These are phyloP conservation scores for Eudorina sp. DNA, from an alignment of 139 green algal species.

Conservation along the genomic window DNA sequence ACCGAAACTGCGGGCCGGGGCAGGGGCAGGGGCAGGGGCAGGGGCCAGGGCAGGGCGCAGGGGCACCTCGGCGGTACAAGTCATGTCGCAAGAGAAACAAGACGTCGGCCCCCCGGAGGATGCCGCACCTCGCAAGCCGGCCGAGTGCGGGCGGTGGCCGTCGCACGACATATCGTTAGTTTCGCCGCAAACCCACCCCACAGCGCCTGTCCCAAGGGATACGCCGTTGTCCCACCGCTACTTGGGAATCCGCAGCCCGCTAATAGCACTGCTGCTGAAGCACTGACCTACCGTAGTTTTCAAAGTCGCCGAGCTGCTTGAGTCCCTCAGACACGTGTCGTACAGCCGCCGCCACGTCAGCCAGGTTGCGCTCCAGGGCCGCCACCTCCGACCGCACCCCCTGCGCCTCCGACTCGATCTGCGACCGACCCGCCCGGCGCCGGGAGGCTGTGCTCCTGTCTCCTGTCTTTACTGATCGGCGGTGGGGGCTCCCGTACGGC, in stretches of 20 bases:
- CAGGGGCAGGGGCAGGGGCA: slow-evolving; percentile 2
- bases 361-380: slow-evolving; percentile 11
- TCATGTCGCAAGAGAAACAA: not conserved
- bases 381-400: slow-evolving; percentile 47
- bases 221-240: too few relatives aligned
- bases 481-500: too few relatives aligned
- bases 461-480: too few relatives aligned
- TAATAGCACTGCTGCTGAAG: not conserved
- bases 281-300: slow-evolving; percentile 53
- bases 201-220: too few relatives aligned
- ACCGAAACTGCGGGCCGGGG: not conserved
- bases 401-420: slow-evolving; percentile 39
- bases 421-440: not conserved
- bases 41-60: not conserved
- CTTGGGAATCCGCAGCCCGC: too few relatives aligned
- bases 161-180: too few relatives aligned
- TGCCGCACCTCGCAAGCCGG: too few relatives aligned
- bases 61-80: not conserved
- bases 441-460: too few relatives aligned
- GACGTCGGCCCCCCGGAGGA: too few relatives aligned
- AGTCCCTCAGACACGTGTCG: slow-evolving; percentile 45
- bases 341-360: not conserved
- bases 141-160: too few relatives aligned
- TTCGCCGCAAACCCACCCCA: too few relatives aligned
- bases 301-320: slow-evolving; percentile 62